Evolutionary conservation across 352 stramenopile species (phyloP), one percentile per base, ranked within the genome.

Genomic region (Phytophthora colocasiae): DNA sequence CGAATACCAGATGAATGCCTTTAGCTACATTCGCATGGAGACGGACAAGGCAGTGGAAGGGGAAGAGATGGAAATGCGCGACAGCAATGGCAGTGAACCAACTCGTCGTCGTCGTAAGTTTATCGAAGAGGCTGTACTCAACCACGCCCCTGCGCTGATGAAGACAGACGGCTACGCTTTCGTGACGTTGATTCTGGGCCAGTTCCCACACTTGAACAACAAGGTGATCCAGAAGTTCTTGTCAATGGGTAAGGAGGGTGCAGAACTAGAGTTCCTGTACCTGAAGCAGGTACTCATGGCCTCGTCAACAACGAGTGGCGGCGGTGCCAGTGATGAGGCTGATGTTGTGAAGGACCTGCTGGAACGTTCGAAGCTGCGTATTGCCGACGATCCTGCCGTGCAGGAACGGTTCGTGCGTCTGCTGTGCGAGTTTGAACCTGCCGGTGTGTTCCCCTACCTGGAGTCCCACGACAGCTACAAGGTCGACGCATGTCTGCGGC

Each of bases 131-230:
- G 87, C 86, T n/a, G 71, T 96, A 40, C 66, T 96, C 11, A 78
- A 63, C 15, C 85, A 96, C 58, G 83, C 85, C 1, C 80, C 83
- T 12, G 80, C 87, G 24, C 75, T 98, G 6, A 86, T 98, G 66
- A 87, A 95, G 47, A 87, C 96, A 6, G 92, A 98, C 58, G 78
- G 81, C 32, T 91, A 93, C 55, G 77, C 89, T 15, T 95, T 97
- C 41, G 83, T 98, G 47, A 84, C 91, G n/a, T 58, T 95, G 29
- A 91, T 96, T 48, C 54, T 93, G 44, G 92, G 96, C 34, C 85
- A 94, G 46, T 94, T 98, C 63, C 80, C 72, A 43, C 91, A 78
- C 58, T 58, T 93, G 66, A 94, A 96, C 73, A 93, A 91, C 63
- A 90, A 87, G 58, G 74, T 96, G 24, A 96, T 96, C 46, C 80